Base-by-base conservation (phyloP, 306 rosid species). In the Vigna nakashimae region DNA sequence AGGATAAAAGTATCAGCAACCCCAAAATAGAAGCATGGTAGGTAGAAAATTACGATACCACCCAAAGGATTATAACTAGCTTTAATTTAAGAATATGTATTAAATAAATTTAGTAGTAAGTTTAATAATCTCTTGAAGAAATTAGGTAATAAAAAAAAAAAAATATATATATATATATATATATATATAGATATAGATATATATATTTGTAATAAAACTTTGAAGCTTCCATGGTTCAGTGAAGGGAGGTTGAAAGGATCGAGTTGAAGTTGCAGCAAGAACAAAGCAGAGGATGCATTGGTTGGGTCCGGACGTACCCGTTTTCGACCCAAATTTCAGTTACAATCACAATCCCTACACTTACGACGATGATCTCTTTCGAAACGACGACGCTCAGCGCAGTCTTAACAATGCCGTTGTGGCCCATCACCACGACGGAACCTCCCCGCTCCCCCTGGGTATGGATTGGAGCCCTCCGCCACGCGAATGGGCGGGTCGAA, bases 401-500 rank as follows among this genome's bases (percentile, higher is more conserved):
- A 28, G 13, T 9, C 26, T 3, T 3, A 14, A 50, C 66, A 57
- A 78, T 73, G 50, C 81, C 42, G 86, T 52, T 67, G 56, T 50
- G 18, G 74, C 45, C 51, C 88, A 79, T 66, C 93, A 91, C 77
- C 98, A 93, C 65, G 98, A 93, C 58, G 98, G 93, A 77, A 82
- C 85, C 48, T 95, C 98, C 10, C 98, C 98, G 76, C 96, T 95
- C 24, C 98, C 98, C 51, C 36, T 95, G 30, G 95, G 96, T 58
- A 89, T 95, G 98, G 98, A 95, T 63, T 95, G 98, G 98, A 88
- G 89, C 18, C 91, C 87, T 17, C 92, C 97, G 59, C 97, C 98
- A 78, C 90, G 82, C 34, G 85, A 79, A 71, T 88, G 90, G 97
- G 88, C 84, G 11, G 98, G 97, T 20, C 85, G 84, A 52, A 70